Evolutionary conservation across 352 stramenopile species (phyloP).

Genomic region (Aphanomyces stellatus): DNA sequence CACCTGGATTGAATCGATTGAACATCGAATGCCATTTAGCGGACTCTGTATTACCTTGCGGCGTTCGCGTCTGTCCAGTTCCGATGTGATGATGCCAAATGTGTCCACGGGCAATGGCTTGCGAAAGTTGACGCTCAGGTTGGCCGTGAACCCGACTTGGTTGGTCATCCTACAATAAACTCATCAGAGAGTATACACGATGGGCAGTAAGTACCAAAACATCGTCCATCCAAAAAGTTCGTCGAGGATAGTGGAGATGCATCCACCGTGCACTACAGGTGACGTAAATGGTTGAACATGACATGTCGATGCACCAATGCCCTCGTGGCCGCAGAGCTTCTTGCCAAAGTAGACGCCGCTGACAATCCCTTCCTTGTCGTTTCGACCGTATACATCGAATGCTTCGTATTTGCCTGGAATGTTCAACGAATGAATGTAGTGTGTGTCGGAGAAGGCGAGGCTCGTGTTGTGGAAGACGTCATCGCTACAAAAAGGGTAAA

Average conservation of each 20-base stretch:
- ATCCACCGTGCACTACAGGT: conserved; percentile 14
- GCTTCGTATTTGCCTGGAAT: conserved; percentile 17
- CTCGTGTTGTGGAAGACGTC: conserved; percentile 15
- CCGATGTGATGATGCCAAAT: conserved; percentile 5
- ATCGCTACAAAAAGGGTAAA: background rate
- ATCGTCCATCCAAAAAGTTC: conserved; percentile 21
- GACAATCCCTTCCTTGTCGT: conserved; percentile 2
- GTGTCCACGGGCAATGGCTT: conserved; percentile 15
- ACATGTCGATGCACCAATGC: conserved; percentile 1
- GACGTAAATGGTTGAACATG: background rate
- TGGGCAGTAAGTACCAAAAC: conserved; percentile 12
- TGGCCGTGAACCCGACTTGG: conserved; percentile 11
- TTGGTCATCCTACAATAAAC: conserved; percentile 1
- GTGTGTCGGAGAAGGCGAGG: background rate
- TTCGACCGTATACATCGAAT: conserved; percentile 12
- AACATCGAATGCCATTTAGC: background rate
- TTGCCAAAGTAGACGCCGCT: conserved; percentile 19
- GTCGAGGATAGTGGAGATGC: conserved; percentile 15
- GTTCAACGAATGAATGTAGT: conserved; percentile 17
- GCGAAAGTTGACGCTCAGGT: conserved; percentile 19
- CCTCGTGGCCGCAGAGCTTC: conserved; percentile 14
- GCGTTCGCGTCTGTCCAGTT: conserved; percentile 13
- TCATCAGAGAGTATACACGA: background rate
- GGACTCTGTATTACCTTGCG: background rate
- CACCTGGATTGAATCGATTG: background rate